phyloP scores from a whole-genome alignment of 2,329 filamentous ascomycete genomes.

The Aspergillus floridensis region DNA sequence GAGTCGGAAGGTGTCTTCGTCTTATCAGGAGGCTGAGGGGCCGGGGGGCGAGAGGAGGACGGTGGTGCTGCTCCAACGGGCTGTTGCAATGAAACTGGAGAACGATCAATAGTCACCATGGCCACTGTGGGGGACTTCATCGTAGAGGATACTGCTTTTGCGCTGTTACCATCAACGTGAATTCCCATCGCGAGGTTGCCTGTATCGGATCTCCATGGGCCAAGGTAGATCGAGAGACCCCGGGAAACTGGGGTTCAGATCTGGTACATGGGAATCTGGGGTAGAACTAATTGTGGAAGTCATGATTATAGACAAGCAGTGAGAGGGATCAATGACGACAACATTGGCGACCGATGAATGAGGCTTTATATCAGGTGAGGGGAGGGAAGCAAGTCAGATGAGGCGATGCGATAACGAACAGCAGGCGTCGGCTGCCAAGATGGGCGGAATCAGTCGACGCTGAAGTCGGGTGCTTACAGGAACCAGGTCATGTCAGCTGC shows the following conservation, averaged over 20 bases:
- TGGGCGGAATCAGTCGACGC: conserved; percentile 1
- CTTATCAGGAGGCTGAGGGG: conserved; percentile 2
- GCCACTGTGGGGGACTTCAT: conserved; percentile 6
- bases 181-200: conserved; percentile 6
- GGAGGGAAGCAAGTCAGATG: conserved; percentile 1
- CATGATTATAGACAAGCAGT: neutral
- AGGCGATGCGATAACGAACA: neutral
- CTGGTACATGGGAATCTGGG: neutral
- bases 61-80: neutral
- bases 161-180: conserved; percentile 2
- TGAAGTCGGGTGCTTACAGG: neutral
- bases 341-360: neutral
- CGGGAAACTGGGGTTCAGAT: neutral
- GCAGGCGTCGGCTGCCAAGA: conserved; percentile 2
- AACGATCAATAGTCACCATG: conserved; percentile 12
- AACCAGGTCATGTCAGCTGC: neutral
- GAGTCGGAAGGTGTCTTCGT: conserved; percentile 4
- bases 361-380: conserved; percentile 3
- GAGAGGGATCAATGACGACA: conserved; percentile 1
- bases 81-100: neutral
- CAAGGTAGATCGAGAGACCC: neutral
- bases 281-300: neutral
- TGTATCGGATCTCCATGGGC: neutral
- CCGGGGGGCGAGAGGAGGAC: neutral
- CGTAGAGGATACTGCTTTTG: neutral